A percentile compares a stretch with the other conserved stretches of the same genome.
Conservation (phyloP, 805 yeast genomes). For the Tanozyma kutaoensis region DNA sequence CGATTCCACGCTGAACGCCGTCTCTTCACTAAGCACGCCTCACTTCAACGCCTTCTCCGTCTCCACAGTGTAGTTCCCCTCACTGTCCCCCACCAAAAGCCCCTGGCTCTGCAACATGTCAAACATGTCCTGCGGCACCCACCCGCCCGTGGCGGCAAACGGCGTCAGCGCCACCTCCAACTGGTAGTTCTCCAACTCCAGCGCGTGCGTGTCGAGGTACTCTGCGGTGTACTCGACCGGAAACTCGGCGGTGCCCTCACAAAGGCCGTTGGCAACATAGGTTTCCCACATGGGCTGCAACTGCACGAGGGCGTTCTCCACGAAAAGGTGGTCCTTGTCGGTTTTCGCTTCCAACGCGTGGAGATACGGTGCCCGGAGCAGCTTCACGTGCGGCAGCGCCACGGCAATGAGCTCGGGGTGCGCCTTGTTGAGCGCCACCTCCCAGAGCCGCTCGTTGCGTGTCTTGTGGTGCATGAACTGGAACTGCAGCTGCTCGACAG, state of each 20-base stretch:
- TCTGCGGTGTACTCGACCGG: conserved; percentile 52
- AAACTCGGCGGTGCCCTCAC: conserved; percentile 28
- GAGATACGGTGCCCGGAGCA: conserved; percentile 50
- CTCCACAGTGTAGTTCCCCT: conserved; percentile 26
- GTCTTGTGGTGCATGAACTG: conserved; percentile 82
- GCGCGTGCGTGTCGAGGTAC: conserved; percentile 44
- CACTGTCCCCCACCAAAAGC: conserved; percentile 41
- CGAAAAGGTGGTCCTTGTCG: conserved; percentile 46
- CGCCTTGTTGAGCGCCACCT: conserved; percentile 52
- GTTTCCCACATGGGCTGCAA: conserved; percentile 58
- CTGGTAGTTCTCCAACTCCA: conserved; percentile 54
- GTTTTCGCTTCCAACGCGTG: conserved; percentile 46
- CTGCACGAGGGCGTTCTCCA: conserved; percentile 56
- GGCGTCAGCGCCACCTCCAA: conserved; percentile 57
- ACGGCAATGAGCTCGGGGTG: conserved; percentile 61
- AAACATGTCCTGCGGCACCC: conserved; percentile 94
- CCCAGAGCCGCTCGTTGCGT: conserved; percentile 86
- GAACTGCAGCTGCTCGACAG: conserved; percentile 60
- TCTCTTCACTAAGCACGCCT: too few relatives aligned
- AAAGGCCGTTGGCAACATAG: conserved; percentile 44
- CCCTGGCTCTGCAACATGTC: conserved; percentile 57
- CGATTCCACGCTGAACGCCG: too few relatives aligned
- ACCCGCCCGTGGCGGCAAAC: conserved; percentile 82
- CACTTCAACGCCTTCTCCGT: conserved; percentile 12
- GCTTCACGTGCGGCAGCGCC: conserved; percentile 73